These are phyloP conservation scores for Candida tropicalis DNA, from an alignment of 1,139 yeast species.

Conservation along the genomic window DNA sequence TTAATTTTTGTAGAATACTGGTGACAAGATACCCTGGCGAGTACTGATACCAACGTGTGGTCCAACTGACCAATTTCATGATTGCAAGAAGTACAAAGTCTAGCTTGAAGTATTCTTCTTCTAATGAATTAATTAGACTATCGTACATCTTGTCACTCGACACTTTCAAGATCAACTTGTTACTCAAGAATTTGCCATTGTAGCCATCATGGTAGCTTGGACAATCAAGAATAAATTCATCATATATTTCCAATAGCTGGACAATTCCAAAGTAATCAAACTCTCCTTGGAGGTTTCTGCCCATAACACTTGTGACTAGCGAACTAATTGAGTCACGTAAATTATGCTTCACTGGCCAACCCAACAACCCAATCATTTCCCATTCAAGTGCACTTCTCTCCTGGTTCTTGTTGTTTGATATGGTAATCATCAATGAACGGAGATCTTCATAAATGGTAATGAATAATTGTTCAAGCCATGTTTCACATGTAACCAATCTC, in stretches of 20 bases:
- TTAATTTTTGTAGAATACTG: conserved; percentile 32
- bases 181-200: conserved; percentile 30
- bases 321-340: conserved; percentile 42
- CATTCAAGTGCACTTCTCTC: conserved; percentile 48
- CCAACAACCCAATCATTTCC: conserved; percentile 44
- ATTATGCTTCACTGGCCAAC: conserved; percentile 46
- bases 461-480: conserved; percentile 46
- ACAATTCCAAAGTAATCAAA: conserved; percentile 44
- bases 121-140: conserved; percentile 29
- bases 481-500: conserved; percentile 27
- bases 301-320: conserved; percentile 43
- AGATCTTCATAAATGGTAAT: conserved; percentile 42
- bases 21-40: conserved; percentile 35
- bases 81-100: conserved; percentile 39
- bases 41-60: conserved; percentile 46
- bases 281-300: conserved; percentile 33
- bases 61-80: conserved; percentile 41
- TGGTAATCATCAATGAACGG: conserved; percentile 31
- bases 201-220: conserved; percentile 36
- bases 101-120: conserved; percentile 32
- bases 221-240: conserved; percentile 44
- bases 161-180: conserved; percentile 38
- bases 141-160: conserved; percentile 22
- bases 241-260: conserved; percentile 41
- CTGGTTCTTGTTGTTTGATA: conserved; percentile 27